Percentiles rank a stretch among this genome's conserved stretches.
Conservation (phyloP, 441 rosid species). For the Pelargonium cotyledonis region DNA sequence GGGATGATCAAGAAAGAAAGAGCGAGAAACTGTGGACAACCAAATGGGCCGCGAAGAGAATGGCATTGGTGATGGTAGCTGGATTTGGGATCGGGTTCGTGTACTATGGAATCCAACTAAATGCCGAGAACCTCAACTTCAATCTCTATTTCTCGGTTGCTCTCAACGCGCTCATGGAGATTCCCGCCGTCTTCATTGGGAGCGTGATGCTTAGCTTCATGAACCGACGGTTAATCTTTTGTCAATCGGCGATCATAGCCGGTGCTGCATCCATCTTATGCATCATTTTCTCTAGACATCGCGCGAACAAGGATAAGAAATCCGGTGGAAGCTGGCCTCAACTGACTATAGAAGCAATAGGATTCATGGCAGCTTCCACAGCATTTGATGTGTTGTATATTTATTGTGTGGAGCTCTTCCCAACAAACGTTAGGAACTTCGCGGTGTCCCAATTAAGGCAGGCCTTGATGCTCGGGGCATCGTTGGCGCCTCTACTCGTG, state of each 20-base stretch:
- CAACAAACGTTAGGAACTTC: slow-evolving; percentile 54
- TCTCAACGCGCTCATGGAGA: slow-evolving; percentile 60
- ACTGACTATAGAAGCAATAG: slow-evolving; percentile 36
- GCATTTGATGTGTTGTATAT: slow-evolving; percentile 52
- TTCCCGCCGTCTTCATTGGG: slow-evolving; percentile 55
- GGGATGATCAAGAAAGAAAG: neutral
- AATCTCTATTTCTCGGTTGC: slow-evolving; percentile 48
- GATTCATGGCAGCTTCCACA: slow-evolving; percentile 51
- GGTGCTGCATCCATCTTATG: slow-evolving; percentile 47
- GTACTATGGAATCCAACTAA: slow-evolving; percentile 61
- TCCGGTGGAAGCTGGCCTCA: slow-evolving; percentile 37
- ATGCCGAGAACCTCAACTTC: slow-evolving; percentile 52
- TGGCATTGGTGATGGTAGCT: slow-evolving; percentile 43
- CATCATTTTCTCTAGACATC: slow-evolving; percentile 32
- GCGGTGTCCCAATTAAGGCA: slow-evolving; percentile 58
- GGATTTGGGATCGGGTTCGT: slow-evolving; percentile 67
- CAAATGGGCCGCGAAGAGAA: slow-evolving; percentile 54
- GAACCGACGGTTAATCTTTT: slow-evolving; percentile 44
- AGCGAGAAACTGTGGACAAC: slow-evolving; percentile 47
- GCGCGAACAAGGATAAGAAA: neutral
- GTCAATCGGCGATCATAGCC: slow-evolving; percentile 34
- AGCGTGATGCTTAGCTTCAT: slow-evolving; percentile 35
- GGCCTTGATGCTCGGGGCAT: slow-evolving; percentile 61
- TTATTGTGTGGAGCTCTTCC: slow-evolving; percentile 57
- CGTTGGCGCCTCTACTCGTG: slow-evolving; percentile 51